Base-by-base conservation (phyloP, 805 yeast species). In the Ogataea polymorpha region DNA sequence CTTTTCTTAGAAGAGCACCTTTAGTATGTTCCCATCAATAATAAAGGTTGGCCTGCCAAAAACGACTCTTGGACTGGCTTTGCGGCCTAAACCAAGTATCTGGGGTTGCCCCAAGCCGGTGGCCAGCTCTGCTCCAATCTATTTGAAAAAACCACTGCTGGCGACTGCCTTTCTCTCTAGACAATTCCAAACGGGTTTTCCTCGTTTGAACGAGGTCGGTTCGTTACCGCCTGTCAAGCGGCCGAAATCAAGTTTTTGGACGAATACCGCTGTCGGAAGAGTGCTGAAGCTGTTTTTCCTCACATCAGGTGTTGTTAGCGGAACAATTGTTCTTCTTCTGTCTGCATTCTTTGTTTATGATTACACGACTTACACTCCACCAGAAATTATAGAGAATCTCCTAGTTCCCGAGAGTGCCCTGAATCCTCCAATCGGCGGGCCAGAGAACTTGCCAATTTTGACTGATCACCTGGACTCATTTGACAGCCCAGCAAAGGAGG, bases 381-480 rank as follows among this genome's bases (percentile, higher is more conserved):
- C 65, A 10, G 69, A 63, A 17, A 46, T 62, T 21, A 65, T 69
- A 27, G 72, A 66, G 2, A 66, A 68, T 33, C 64, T 80, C 35
- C 62, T 64, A 13, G 77, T 82, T 12, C 75, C 82, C 9, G 59
- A 65, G 15, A 62, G 68, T 17, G 83, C 86, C 1, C 55, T 80
- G 35, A 53, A 69, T 29, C 86, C 87, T 23, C 65, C 67, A 28
- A 55, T 54, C 6, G 88, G 88, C 6, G 89, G 89, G 3, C 87
- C 88, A 16, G 85, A 82, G 55, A 79, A 82, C 50, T 63, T 82
- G 44, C 87, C 86, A 1, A 74, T 82, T 21, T 65, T 79, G 46
- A 70, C 70, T 27, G 68, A 73, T 25, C 74, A 72, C 44, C 61
- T 82, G 40, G 88, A 81, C 52, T 75, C 77, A 28, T 72, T 68